Evolutionary conservation across 1,284 basidiomycete genomes (phyloP).

Genomic region (Puccinia triticina): DNA sequence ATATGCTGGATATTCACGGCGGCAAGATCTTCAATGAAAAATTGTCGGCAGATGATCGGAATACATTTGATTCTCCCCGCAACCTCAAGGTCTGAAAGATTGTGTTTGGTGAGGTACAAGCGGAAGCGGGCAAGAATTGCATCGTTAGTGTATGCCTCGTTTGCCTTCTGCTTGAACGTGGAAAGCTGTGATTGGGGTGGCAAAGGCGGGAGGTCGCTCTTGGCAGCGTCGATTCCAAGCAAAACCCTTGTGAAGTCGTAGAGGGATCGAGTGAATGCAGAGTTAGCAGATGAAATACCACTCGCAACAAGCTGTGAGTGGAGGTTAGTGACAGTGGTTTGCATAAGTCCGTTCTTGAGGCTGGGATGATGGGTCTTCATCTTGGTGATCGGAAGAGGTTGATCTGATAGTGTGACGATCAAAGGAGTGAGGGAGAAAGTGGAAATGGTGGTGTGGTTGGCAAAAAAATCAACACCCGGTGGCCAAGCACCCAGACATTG

Average conservation of each 20-base stretch:
- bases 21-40: constrained; percentile 7
- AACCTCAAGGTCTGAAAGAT: background rate
- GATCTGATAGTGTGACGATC: no score
- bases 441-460: no score
- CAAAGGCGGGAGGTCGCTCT: constrained; percentile 3
- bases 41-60: constrained; percentile 6
- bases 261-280: background rate
- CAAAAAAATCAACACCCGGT: no score
- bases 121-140: background rate
- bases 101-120: background rate
- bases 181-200: background rate
- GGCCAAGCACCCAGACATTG: no score
- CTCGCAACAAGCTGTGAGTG: background rate
- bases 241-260: background rate
- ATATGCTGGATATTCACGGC: background rate
- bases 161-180: background rate
- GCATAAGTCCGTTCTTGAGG: background rate
- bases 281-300: background rate
- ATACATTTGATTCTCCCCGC: constrained; percentile 5
- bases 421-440: no score
- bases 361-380: background rate
- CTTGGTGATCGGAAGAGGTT: background rate
- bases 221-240: background rate
- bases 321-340: background rate
- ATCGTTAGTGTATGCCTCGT: background rate